Evolutionary conservation across 148 eudicot genomes (phyloP).

Genomic region (Arbutus unedo): DNA sequence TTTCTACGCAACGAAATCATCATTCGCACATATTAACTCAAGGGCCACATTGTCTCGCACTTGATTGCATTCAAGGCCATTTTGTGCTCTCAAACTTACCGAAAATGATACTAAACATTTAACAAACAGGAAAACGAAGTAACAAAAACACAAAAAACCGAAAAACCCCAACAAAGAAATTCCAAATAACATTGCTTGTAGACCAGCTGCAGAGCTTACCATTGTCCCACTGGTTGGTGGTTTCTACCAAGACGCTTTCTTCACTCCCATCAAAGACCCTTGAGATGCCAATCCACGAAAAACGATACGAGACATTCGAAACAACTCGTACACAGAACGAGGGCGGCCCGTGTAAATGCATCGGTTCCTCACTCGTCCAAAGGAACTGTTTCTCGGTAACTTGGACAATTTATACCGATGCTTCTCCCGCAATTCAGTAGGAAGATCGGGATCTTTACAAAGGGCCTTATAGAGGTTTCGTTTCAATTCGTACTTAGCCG

Average conservation of each 20-base stretch:
- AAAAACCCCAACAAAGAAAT: background rate
- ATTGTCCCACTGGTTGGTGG: background rate
- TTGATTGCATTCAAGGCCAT: background rate
- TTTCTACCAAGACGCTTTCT: conserved; percentile 4
- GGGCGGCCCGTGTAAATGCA: background rate
- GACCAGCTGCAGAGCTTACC: background rate
- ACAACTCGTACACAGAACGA: background rate
- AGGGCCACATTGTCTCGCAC: background rate
- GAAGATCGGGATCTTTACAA: background rate
- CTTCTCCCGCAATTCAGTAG: background rate
- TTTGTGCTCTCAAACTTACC: background rate
- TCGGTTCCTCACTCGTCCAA: background rate
- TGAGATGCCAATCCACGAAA: background rate
- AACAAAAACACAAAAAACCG: background rate
- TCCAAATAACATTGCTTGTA: background rate
- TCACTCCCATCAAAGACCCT: background rate
- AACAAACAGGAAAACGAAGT: background rate
- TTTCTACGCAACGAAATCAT: background rate
- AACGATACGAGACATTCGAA: conserved; percentile 1
- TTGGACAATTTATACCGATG: background rate
- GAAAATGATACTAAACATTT: background rate
- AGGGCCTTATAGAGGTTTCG: conserved; percentile 1
- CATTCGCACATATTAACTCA: background rate
- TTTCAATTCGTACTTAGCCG: background rate
- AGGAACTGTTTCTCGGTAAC: background rate